These are phyloP conservation scores for Xylaria castorea DNA, from an alignment of 495 filamentous ascomycete species.

Conservation along the genomic window DNA sequence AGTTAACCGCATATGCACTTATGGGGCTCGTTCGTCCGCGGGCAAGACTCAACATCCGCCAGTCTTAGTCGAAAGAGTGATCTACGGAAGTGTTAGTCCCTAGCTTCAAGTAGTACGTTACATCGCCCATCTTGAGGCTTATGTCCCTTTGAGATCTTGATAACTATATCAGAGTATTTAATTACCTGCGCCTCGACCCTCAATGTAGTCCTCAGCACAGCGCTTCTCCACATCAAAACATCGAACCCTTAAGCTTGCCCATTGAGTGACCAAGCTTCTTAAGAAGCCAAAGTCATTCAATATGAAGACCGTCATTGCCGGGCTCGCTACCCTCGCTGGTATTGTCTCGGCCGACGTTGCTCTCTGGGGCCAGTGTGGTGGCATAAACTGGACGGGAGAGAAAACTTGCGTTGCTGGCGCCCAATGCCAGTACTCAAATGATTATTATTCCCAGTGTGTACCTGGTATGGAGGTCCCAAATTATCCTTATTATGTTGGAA, in stretches of 20 bases:
- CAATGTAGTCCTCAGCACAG: background rate
- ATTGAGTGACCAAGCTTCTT: background rate
- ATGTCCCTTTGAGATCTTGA: background rate
- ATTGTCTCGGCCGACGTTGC: conserved; percentile 29
- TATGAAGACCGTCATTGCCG: conserved; percentile 38
- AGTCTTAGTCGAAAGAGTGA: conserved; percentile 17
- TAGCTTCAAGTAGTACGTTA: conserved; percentile 12
- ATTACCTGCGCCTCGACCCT: background rate
- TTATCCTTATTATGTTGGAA: background rate
- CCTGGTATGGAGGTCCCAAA: conserved; percentile 25
- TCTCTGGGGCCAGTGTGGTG: conserved; percentile 58
- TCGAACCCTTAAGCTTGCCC: background rate
- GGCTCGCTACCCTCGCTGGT: conserved; percentile 32
- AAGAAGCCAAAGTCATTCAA: conserved; percentile 3
- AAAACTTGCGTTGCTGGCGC: conserved; percentile 53
- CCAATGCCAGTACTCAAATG: conserved; percentile 51
- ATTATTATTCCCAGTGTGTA: conserved; percentile 58
- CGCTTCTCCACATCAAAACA: background rate
- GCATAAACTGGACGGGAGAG: conserved; percentile 52
- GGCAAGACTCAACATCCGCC: conserved; percentile 14
- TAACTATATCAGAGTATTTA: background rate
- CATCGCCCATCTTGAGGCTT: conserved; percentile 10
- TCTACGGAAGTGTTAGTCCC: conserved; percentile 15
- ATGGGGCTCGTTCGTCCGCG: conserved; percentile 39
- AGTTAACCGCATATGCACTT: conserved; percentile 27